Conservation (phyloP, 1,284 basidiomycete genomes). For the Moesziomyces parantarcticus region DNA sequence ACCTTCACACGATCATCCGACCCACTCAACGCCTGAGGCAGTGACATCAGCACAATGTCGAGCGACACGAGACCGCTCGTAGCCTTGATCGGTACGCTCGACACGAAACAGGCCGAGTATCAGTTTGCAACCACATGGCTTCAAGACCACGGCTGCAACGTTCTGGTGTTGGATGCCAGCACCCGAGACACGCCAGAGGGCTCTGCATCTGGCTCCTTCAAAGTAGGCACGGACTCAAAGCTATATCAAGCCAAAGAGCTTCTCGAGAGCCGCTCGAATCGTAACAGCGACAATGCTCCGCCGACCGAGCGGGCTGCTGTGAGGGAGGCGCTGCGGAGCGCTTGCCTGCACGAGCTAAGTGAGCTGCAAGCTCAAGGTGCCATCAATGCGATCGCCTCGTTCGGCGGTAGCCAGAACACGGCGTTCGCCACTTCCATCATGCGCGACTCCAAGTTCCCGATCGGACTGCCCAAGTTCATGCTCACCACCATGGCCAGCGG, state of each 20-base stretch:
- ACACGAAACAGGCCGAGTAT: conserved; percentile 45
- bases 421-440: conserved; percentile 42
- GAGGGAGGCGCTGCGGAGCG: conserved; percentile 13
- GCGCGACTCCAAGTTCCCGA: conserved; percentile 24
- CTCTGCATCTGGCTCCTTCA: conserved; percentile 7
- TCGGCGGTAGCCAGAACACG: conserved; percentile 46
- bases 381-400: conserved; percentile 32
- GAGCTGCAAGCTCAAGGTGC: conserved; percentile 1
- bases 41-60: background rate
- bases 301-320: conserved; percentile 13
- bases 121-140: conserved; percentile 29
- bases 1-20: no score
- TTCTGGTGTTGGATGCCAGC: conserved; percentile 23
- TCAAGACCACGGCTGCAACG: conserved; percentile 21
- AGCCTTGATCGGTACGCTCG: conserved; percentile 40
- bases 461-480: conserved; percentile 45
- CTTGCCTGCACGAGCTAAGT: conserved; percentile 13
- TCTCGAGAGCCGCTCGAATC: conserved; percentile 1
- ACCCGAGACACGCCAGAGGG: conserved; percentile 15
- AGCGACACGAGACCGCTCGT: conserved; percentile 14
- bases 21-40: background rate
- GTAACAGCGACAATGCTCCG: background rate
- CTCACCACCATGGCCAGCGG: conserved; percentile 46
- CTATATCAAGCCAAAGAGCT: conserved; percentile 15
- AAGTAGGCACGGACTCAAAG: conserved; percentile 8